Percentiles rank a stretch among this genome's conserved stretches.
These are phyloP conservation scores for Aspergillus ibericus DNA, from an alignment of 2,329 filamentous ascomycete genomes.

Conservation along the genomic window DNA sequence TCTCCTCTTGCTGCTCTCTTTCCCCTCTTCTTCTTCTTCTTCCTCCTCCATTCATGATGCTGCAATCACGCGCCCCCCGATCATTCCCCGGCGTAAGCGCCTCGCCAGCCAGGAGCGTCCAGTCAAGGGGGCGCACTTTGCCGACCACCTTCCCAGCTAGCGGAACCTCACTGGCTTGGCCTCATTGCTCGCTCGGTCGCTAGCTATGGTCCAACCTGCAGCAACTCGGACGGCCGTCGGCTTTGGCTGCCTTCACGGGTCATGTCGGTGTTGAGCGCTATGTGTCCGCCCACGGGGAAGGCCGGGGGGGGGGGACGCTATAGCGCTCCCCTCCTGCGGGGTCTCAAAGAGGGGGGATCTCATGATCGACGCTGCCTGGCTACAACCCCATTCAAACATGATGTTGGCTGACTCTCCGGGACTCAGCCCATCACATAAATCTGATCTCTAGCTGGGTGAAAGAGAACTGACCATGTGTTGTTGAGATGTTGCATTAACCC, in stretches of 20 bases:
- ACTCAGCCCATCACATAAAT: neutral
- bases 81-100: neutral
- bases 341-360: neutral
- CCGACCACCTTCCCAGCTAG: neutral
- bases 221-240: neutral
- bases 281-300: neutral
- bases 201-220: neutral
- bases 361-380: neutral
- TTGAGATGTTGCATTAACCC: too few relatives aligned
- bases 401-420: neutral
- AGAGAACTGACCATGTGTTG: too few relatives aligned
- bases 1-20: too few relatives aligned
- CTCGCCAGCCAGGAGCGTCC: neutral
- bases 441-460: too few relatives aligned
- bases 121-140: neutral
- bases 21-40: neutral
- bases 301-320: neutral
- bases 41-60: neutral
- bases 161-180: neutral
- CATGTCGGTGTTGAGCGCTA: neutral
- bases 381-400: neutral
- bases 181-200: neutral
- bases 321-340: neutral
- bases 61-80: neutral
- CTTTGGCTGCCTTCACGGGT: neutral